phyloP scores from a whole-genome alignment of 225 moss, liverwort and hornwort genomes.

The Marchantia polymorpha region DNA sequence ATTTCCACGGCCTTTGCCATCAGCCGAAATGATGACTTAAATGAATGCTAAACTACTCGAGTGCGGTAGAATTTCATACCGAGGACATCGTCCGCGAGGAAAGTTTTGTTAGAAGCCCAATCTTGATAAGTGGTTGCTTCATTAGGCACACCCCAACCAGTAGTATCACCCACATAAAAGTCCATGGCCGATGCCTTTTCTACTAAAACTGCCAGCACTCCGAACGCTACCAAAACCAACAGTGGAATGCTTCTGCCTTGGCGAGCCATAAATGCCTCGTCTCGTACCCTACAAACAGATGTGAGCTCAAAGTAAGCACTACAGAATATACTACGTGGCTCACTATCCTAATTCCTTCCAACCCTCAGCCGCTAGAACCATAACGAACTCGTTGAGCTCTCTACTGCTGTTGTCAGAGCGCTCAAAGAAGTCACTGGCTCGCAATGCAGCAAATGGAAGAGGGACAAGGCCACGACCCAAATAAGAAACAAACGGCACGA shows the following conservation, averaged over 20 bases:
- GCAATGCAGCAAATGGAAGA: too few species aligned
- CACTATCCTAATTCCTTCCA: too few species aligned
- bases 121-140: not conserved
- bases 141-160: not conserved
- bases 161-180: not conserved
- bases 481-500: too few species aligned
- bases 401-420: too few species aligned
- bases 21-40: not conserved
- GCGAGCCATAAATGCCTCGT: not conserved
- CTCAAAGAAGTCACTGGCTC: too few species aligned
- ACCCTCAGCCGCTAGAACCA: too few species aligned
- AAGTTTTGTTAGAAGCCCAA: conserved; percentile 13
- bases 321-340: too few species aligned
- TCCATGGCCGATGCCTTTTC: not conserved
- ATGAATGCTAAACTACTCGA: not conserved
- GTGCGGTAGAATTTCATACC: not conserved
- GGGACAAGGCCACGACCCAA: too few species aligned
- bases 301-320: too few species aligned
- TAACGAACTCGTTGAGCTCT: too few species aligned
- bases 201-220: not conserved
- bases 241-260: conserved; percentile 14
- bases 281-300: not conserved
- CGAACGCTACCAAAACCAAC: conserved; percentile 1
- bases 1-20: not conserved
- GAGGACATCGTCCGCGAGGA: conserved; percentile 11